phyloP scores from a whole-genome alignment of 2,329 filamentous ascomycete species.

The Remersonia thermophila region DNA sequence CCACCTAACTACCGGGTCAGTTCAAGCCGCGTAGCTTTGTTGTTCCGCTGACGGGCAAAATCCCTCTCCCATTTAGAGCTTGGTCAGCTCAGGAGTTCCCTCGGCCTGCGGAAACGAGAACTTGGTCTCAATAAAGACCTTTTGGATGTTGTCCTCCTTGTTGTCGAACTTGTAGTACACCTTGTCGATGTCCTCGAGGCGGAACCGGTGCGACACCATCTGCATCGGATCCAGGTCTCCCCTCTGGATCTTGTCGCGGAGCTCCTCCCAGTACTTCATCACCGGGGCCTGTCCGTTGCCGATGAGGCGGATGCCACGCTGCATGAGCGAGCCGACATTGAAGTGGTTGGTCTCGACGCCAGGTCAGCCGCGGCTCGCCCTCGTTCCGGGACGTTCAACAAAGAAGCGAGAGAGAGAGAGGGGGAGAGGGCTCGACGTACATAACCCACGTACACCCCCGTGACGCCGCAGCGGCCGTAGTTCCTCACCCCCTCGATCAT shows the following conservation, averaged over 20 bases:
- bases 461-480: slow-evolving; percentile 64
- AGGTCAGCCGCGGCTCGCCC: too few relatives aligned
- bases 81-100: slow-evolving; percentile 33
- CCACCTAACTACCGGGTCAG: too few relatives aligned
- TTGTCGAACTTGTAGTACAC: slow-evolving; percentile 52
- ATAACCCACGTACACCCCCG: slow-evolving; percentile 54
- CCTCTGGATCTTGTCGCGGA: slow-evolving; percentile 55
- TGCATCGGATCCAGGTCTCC: slow-evolving; percentile 61
- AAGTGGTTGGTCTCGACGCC: slow-evolving; percentile 57
- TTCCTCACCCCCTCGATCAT: slow-evolving; percentile 64
- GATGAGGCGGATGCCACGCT: slow-evolving; percentile 70
- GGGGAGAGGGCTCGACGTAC: slow-evolving; percentile 25
- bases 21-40: too few relatives aligned
- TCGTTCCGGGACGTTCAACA: too few relatives aligned
- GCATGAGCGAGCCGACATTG: slow-evolving; percentile 74
- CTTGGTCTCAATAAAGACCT: slow-evolving; percentile 56
- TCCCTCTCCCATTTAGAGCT: slow-evolving; percentile 21
- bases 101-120: slow-evolving; percentile 36
- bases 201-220: slow-evolving; percentile 71
- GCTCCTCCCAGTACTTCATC: slow-evolving; percentile 70
- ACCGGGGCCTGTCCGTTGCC: slow-evolving; percentile 59
- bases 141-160: slow-evolving; percentile 61
- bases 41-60: too few relatives aligned
- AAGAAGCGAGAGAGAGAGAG: neutral
- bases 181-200: slow-evolving; percentile 58